phyloP scores from a whole-genome alignment of 2,329 filamentous ascomycete genomes.

The Phaeomoniella chlamydospora region DNA sequence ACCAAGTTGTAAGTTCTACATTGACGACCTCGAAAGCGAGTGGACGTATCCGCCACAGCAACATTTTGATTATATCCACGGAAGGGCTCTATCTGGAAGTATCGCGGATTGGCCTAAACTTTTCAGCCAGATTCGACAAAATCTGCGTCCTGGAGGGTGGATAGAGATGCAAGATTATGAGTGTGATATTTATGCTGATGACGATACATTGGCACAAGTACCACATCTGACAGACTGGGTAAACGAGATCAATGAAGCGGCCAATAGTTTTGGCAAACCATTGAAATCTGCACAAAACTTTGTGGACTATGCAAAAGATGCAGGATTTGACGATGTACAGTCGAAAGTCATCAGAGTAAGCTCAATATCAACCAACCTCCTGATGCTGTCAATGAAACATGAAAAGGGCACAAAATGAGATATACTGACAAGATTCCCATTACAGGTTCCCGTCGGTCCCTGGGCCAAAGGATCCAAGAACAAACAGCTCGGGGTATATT shows the following conservation, averaged over 20 bases:
- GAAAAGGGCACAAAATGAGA: too few relatives aligned
- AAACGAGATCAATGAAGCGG: constrained; percentile 14
- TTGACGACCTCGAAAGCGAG: constrained; percentile 15
- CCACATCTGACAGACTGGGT: constrained; percentile 12
- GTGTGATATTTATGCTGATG: not conserved
- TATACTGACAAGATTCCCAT: too few relatives aligned
- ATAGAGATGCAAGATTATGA: constrained; percentile 29
- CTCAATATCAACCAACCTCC: not conserved
- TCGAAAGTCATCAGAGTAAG: constrained; percentile 29
- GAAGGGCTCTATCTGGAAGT: constrained; percentile 22
- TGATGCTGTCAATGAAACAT: constrained; percentile 3
- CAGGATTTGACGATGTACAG: constrained; percentile 38
- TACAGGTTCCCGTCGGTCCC: constrained; percentile 34
- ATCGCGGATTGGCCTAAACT: constrained; percentile 18
- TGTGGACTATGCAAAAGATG: constrained; percentile 30
- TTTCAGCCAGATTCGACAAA: constrained; percentile 21
- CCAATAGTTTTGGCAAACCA: constrained; percentile 17
- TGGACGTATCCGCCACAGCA: constrained; percentile 12
- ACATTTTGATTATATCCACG: constrained; percentile 24
- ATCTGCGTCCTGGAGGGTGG: constrained; percentile 29
- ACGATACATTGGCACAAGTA: not conserved
- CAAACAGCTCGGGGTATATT: constrained; percentile 34
- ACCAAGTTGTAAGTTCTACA: constrained; percentile 15
- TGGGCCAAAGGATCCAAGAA: constrained; percentile 38
- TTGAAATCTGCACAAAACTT: constrained; percentile 21